Conservation (phyloP, 768 basidiomycete genomes). For the Auricularia cornea region DNA sequence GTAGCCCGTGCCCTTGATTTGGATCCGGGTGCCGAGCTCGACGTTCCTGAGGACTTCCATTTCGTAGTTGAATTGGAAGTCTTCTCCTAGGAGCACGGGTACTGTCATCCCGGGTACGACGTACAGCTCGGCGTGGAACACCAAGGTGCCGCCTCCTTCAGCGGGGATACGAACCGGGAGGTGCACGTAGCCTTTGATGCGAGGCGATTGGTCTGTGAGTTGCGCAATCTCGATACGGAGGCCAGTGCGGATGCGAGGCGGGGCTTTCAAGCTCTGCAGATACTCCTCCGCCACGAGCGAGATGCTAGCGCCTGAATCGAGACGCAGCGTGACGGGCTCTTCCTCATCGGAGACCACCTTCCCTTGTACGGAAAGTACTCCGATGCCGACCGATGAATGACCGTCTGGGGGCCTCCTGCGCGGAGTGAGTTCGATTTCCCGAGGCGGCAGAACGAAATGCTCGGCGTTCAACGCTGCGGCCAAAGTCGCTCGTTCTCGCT, state of each 20-base stretch:
- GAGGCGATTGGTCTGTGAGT: background rate
- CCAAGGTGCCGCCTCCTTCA: background rate
- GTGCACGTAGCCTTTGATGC: conserved; percentile 14
- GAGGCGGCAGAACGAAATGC: background rate
- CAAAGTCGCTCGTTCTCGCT: background rate
- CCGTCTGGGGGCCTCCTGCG: background rate
- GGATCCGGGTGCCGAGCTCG: conserved; percentile 6
- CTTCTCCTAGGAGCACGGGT: conserved; percentile 26
- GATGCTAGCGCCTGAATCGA: background rate
- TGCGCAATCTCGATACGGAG: background rate
- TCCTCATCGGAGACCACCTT: background rate
- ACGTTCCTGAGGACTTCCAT: conserved; percentile 9
- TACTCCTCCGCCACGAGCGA: background rate
- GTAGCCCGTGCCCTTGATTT: conserved; percentile 11
- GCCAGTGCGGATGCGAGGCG: background rate
- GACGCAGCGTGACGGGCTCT: background rate
- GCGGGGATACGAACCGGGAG: conserved; percentile 8
- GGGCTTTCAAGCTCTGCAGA: background rate
- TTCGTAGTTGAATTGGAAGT: conserved; percentile 18
- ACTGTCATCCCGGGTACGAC: conserved; percentile 21
- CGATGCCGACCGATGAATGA: background rate
- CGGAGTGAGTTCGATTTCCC: background rate
- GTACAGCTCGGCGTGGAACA: background rate
- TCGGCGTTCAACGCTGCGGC: background rate
- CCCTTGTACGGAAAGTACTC: background rate